Evolutionary conservation across 495 filamentous ascomycete genomes (phyloP).

Genomic region (Neurospora sp.): DNA sequence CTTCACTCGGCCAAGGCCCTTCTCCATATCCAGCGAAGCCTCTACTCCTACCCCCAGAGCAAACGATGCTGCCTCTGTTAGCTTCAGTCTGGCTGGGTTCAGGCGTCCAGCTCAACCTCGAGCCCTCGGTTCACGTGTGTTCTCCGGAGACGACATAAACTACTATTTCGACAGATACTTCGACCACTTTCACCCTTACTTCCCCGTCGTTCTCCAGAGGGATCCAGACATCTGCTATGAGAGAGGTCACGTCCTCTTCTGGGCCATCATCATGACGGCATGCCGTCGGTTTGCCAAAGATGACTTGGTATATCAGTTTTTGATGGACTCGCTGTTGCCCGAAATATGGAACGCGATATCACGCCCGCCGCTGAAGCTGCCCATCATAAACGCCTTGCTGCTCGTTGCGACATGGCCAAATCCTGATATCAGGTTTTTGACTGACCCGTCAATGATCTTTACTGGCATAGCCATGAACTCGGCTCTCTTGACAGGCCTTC

Average conservation of each 20-base stretch:
- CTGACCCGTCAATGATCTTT: constrained; percentile 33
- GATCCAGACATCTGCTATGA: constrained; percentile 34
- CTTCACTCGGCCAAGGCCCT: constrained; percentile 9
- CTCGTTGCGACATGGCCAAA: constrained; percentile 34
- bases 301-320: constrained; percentile 29
- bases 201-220: constrained; percentile 28
- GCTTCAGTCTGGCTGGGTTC: not conserved
- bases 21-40: constrained; percentile 5
- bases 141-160: constrained; percentile 36
- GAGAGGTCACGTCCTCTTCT: constrained; percentile 29
- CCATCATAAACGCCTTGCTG: constrained; percentile 34
- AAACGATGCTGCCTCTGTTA: constrained; percentile 3
- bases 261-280: constrained; percentile 35
- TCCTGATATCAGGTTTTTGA: constrained; percentile 31
- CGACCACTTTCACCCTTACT: constrained; percentile 34
- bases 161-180: constrained; percentile 38
- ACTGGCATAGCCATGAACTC: constrained; percentile 31
- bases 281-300: constrained; percentile 32
- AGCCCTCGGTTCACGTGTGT: constrained; percentile 33
- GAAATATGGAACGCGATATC: constrained; percentile 28
- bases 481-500: constrained; percentile 28
- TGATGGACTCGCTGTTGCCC: constrained; percentile 27
- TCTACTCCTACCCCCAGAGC: constrained; percentile 5
- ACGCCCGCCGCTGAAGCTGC: constrained; percentile 24
- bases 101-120: constrained; percentile 22